Percentiles rank a stretch among this genome's conserved stretches.
Evolutionary conservation across 495 filamentous ascomycete species (phyloP).

Genomic region (Penicillium argentinense): DNA sequence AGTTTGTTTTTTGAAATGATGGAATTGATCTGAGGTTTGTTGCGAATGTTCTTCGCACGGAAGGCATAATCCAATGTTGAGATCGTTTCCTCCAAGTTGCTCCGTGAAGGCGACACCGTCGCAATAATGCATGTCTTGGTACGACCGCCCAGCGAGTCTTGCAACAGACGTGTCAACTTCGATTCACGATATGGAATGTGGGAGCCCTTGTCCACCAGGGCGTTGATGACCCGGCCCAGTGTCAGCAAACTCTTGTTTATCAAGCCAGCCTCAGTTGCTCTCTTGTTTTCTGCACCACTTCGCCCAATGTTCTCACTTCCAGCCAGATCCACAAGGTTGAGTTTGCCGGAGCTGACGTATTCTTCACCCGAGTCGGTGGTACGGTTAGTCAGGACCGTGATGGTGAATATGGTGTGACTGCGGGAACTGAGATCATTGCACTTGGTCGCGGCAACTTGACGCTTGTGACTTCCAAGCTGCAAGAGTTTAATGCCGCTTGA

Average conservation of each 20-base stretch:
- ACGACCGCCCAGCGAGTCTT: constrained; percentile 92
- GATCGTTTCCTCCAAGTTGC: constrained; percentile 95
- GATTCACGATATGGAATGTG: constrained; percentile 97
- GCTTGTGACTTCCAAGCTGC: constrained; percentile 85
- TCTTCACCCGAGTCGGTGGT: constrained; percentile 82
- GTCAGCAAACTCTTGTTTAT: constrained; percentile 98
- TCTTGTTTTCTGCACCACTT: constrained; percentile 96
- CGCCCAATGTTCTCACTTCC: constrained; percentile 97
- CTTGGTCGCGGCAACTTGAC: constrained; percentile 95
- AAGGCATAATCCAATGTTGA: constrained; percentile 97
- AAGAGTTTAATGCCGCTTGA: constrained; percentile 81
- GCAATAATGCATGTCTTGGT: constrained; percentile 99
- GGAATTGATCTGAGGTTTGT: constrained; percentile 94
- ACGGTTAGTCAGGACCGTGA: constrained; percentile 84
- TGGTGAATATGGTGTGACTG: constrained; percentile 95
- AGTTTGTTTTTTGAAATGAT: constrained; percentile 89
- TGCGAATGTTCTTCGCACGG: constrained; percentile 95
- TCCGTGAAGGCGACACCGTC: constrained; percentile 89
- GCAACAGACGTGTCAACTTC: constrained; percentile 89
- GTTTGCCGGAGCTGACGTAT: constrained; percentile 87
- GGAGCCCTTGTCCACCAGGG: constrained; percentile 82
- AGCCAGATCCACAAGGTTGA: constrained; percentile 94
- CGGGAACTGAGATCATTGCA: constrained; percentile 96
- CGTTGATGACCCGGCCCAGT: constrained; percentile 95
- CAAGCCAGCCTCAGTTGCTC: constrained; percentile 89